These are phyloP conservation scores for Blastocystis sp. DNA, from an alignment of 352 stramenopile species.

Conservation along the genomic window DNA sequence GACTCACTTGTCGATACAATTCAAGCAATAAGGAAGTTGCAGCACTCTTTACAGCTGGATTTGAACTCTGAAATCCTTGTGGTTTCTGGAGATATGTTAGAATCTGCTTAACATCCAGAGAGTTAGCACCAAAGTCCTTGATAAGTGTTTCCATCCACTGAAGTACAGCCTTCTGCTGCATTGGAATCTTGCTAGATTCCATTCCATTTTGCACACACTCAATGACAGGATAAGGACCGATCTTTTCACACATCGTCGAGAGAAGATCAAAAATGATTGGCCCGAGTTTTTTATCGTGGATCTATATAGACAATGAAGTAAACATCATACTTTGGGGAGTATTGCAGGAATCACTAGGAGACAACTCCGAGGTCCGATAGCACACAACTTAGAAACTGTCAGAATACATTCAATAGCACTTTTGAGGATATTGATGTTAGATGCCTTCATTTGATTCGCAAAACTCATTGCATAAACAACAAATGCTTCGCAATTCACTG, in stretches of 20 bases:
- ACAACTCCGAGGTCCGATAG: not conserved
- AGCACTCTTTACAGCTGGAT: constrained; percentile 21
- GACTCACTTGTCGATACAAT: not conserved
- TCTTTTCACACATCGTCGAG: constrained; percentile 20
- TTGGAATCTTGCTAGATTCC: constrained; percentile 3
- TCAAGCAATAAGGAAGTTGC: not conserved
- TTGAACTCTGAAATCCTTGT: not conserved
- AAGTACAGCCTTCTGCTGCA: constrained; percentile 55
- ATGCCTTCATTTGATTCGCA: constrained; percentile 24
- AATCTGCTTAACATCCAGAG: not conserved
- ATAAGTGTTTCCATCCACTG: constrained; percentile 21
- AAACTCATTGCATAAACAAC: not conserved
- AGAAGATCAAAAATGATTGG: constrained; percentile 7
- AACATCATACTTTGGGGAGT: not conserved
- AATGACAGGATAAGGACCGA: not conserved
- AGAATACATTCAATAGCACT: constrained; percentile 14
- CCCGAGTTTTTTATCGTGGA: constrained; percentile 15
- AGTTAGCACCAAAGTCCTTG: not conserved
- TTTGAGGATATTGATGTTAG: constrained; percentile 51
- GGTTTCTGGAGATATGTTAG: constrained; percentile 5
- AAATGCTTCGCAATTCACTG: constrained; percentile 19
- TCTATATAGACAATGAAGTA: not conserved
- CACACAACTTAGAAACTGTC: not conserved
- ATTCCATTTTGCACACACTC: not conserved
- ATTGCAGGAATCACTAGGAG: not conserved